Conservation (phyloP, 257 asterid species). For the Penstemon newberryi region DNA sequence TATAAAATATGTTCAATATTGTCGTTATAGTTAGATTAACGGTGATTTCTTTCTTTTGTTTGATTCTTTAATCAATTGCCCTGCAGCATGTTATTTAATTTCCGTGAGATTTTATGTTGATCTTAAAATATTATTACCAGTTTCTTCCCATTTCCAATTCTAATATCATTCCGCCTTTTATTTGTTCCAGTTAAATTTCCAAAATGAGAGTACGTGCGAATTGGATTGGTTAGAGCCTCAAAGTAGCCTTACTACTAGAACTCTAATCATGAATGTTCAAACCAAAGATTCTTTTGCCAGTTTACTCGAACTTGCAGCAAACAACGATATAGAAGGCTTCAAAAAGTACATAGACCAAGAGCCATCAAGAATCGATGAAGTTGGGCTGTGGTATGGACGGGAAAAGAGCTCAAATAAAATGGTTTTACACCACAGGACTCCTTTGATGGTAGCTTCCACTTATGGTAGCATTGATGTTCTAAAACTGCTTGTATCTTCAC, state of each 20-base stretch:
- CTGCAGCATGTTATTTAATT: conserved; percentile 8
- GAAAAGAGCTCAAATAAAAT: conserved; percentile 68
- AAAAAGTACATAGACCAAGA: conserved; percentile 38
- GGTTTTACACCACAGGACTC: conserved; percentile 76
- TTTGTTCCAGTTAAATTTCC: conserved; percentile 36
- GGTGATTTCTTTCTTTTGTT: conserved; percentile 22
- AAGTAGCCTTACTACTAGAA: conserved; percentile 18
- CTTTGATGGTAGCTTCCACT: conserved; percentile 81
- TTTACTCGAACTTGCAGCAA: conserved; percentile 80
- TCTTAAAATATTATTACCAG: not conserved
- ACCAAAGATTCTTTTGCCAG: conserved; percentile 53
- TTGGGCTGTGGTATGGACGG: conserved; percentile 78
- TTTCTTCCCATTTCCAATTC: conserved; percentile 23
- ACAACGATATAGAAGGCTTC: conserved; percentile 60
- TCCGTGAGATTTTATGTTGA: not conserved
- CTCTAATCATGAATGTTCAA: conserved; percentile 46
- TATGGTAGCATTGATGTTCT: conserved; percentile 75
- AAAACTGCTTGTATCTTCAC: conserved; percentile 51
- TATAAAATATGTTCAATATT: not conserved
- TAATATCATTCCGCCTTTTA: conserved; percentile 26
- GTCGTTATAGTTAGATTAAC: conserved; percentile 12
- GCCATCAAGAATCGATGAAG: conserved; percentile 51
- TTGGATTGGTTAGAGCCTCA: conserved; percentile 27
- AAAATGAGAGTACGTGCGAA: conserved; percentile 32
- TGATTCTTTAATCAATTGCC: conserved; percentile 12